Base-by-base conservation (phyloP, 1,139 yeast species). In the Pichia sp. region DNA sequence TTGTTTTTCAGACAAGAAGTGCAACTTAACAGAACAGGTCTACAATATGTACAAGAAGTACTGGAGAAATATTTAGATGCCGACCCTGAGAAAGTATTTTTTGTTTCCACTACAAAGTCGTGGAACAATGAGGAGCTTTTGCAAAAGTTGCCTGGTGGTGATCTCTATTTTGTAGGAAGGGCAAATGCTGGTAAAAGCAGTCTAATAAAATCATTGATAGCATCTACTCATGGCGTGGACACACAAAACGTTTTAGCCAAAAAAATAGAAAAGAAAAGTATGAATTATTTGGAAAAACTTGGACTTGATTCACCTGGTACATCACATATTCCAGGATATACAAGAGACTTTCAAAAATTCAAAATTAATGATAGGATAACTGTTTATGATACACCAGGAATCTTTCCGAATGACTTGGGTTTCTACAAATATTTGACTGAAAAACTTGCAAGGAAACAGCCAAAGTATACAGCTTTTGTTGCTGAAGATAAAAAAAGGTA, bases 161-260 rank as follows among this genome's bases (percentile, higher is more conserved):
- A 69, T 36, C 62, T 82, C 31, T 85, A 81, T 64, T 68, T 90
- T 40, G 72, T 89, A 11, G 97, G 97, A 1, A 77, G 78, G 59
- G 82, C 88, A 8, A 89, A 89, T 64, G 76, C 82, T 15, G 97
- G 97, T 0, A 90, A 90, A 67, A 82, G 95, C 1, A 75, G 86
- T 0, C 65, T 90, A 32, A 75, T 85, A 2, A 80, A 77, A 61
- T 66, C 80, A n/a, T 62, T 85, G 1, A 47, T 59, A 31, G 55
- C 53, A 10, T 43, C 51, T 19, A 1, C 31, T 5, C 8, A 53
- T 38, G 55, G 55, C 4, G 30, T 52, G 31, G 41, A 71, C 50
- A 52, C 66, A 8, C 66, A 67, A 40, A 53, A 59, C 34, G 49
- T 46, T 7, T 30, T 30, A 4, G 53, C 59, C 19, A 38, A 54